These are phyloP conservation scores for Fusarium verticillioides DNA, from an alignment of 2,329 filamentous ascomycete genomes.

Conservation along the genomic window DNA sequence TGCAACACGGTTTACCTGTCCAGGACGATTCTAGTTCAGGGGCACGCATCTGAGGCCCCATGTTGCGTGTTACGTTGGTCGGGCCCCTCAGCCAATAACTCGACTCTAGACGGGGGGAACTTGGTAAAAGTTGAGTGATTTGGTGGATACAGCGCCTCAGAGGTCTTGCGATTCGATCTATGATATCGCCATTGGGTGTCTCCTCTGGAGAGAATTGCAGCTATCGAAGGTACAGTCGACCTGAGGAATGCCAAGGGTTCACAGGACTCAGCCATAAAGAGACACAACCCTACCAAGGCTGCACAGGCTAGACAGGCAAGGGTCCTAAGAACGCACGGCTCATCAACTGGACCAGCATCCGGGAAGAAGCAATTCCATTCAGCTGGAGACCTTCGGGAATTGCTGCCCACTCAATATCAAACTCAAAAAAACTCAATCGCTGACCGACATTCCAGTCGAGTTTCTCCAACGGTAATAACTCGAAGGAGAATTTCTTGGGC, in stretches of 20 bases:
- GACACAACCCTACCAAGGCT: neutral
- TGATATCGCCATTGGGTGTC: slow-evolving; percentile 1
- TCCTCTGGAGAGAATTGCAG: slow-evolving; percentile 1
- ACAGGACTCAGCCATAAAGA: slow-evolving; percentile 4
- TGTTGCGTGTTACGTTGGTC: slow-evolving; percentile 28
- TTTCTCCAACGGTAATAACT: neutral
- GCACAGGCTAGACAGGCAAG: slow-evolving; percentile 1
- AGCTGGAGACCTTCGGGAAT: slow-evolving; percentile 18
- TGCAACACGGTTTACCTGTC: neutral
- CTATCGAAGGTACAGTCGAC: neutral
- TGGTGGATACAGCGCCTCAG: neutral
- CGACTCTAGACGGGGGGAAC: neutral
- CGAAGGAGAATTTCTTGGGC: neutral
- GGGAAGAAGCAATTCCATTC: slow-evolving; percentile 11
- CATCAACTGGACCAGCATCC: slow-evolving; percentile 18
- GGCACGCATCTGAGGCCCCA: slow-evolving; percentile 32
- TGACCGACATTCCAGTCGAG: slow-evolving; percentile 29
- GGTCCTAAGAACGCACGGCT: slow-evolving; percentile 21
- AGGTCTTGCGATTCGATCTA: slow-evolving; percentile 26
- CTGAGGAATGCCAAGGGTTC: slow-evolving; percentile 11
- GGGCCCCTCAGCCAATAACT: slow-evolving; percentile 15
- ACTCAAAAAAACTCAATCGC: slow-evolving; percentile 9
- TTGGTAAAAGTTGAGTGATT: neutral
- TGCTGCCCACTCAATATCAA: slow-evolving; percentile 26
- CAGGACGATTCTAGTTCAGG: slow-evolving; percentile 34